Evolutionary conservation across 2,329 filamentous ascomycete species (phyloP), one percentile per base, ranked within the genome.

Genomic region (Penicillium psychrosexuale): DNA sequence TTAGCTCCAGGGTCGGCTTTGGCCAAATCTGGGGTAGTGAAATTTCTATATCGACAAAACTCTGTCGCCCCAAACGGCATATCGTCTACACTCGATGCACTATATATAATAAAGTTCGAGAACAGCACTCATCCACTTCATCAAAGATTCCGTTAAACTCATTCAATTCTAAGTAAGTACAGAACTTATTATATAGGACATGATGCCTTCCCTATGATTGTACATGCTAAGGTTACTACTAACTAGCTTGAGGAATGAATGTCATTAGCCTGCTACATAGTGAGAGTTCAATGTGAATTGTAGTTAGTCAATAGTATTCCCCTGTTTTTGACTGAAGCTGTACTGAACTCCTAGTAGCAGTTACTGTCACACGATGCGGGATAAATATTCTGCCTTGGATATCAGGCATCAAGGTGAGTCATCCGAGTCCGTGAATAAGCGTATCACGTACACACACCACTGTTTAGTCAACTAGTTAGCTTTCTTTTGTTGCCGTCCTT

Each of bases 401-500:
- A 22, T 40, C 22, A 49, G 51, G 46, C 40, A 22, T 27, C 12
- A 17, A 27, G 22, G 8, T 53, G 51, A 53, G 51, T 53, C 51
- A 53, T 53, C 45, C 3, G n/a, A 12, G 22, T 30, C 44, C 37
- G 44, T 1, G 24, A 40, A 47, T 53, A 53, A 53, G 44, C 51
- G 51, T 28, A 17, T 42, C 44, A 53, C 50, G 22, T 48, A 24
- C 36, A 48, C n/a, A n/a, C 36, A 48, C 27, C 22, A 36, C 28
- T 7, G 3, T n/a, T 48, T 42, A n/a, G n/a, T n/a, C n/a, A n/a
- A n/a, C n/a, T n/a, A n/a, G n/a, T n/a, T n/a, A 5, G n/a, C 33
- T 42, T 30, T 34, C 34, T 37, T 56, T 53, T 51, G 33, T 54
- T 52, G n/a, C 9, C 39, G 37, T 24, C 37, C 46, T 28, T 47